Conservation (phyloP, 2,329 filamentous ascomycete genomes). For the Neospermospora avenae region DNA sequence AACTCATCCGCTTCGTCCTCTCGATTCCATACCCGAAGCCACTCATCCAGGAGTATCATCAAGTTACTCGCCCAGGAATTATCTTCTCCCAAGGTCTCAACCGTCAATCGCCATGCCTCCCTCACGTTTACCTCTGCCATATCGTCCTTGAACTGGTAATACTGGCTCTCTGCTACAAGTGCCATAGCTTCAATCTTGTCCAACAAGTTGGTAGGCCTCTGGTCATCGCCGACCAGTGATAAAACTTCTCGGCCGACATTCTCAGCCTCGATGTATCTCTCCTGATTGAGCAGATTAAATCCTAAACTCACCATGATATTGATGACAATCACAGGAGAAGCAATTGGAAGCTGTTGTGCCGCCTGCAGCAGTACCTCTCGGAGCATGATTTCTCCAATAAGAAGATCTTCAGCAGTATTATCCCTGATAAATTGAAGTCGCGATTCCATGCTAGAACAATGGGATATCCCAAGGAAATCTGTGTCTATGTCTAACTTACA, state of each 20-base stretch:
- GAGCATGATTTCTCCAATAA: neutral
- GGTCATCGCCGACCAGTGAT: neutral
- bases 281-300: neutral
- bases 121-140: neutral
- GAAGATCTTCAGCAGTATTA: neutral
- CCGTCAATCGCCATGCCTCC: neutral
- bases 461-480: neutral
- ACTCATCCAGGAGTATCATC: neutral
- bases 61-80: neutral
- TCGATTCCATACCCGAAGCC: neutral
- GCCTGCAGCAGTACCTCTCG: neutral
- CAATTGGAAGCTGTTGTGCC: neutral
- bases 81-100: neutral
- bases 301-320: neutral
- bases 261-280: neutral
- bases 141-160: neutral
- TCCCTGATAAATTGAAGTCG: neutral
- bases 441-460: neutral
- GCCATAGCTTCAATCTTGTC: neutral
- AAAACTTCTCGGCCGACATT: neutral
- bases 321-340: neutral
- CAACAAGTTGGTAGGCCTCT: neutral
- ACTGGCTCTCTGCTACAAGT: neutral
- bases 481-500: neutral
- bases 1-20: neutral